phyloP scores from a whole-genome alignment of 2,329 filamentous ascomycete species.

The Cordyceps cateniannulata region DNA sequence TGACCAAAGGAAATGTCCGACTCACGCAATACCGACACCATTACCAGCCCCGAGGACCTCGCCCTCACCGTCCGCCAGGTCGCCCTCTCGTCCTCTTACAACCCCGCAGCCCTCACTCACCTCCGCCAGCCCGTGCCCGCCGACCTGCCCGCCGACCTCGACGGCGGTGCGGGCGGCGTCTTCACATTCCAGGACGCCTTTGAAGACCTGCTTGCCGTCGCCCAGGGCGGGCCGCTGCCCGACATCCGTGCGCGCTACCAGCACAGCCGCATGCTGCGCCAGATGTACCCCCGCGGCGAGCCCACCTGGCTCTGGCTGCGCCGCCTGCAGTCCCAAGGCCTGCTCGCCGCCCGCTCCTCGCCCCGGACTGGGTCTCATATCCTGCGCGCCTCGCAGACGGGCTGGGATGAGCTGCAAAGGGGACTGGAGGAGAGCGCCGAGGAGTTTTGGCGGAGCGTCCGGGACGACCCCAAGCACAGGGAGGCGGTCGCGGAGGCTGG shows the following conservation, averaged over 20 bases:
- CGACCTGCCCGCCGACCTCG: conserved; percentile 32
- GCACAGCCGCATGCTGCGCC: conserved; percentile 30
- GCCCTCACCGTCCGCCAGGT: conserved; percentile 18
- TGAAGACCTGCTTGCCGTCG: conserved; percentile 47
- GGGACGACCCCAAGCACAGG: conserved; percentile 11
- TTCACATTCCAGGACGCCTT: conserved; percentile 53
- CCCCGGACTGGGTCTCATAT: conserved; percentile 22
- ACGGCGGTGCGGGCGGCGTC: conserved; percentile 19
- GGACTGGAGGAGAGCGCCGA: conserved; percentile 24
- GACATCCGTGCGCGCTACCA: conserved; percentile 31
- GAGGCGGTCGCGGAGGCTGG: conserved; percentile 15
- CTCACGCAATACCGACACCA: neutral
- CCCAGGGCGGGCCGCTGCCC: conserved; percentile 35
- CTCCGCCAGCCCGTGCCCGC: conserved; percentile 42
- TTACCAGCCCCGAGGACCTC: neutral
- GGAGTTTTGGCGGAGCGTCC: conserved; percentile 22
- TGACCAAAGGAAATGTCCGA: neutral
- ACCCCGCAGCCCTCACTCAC: conserved; percentile 36
- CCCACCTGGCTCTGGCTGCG: conserved; percentile 37
- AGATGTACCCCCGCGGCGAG: conserved; percentile 34
- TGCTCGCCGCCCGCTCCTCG: conserved; percentile 16
- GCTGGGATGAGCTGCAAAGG: conserved; percentile 25
- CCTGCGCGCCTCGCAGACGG: conserved; percentile 20
- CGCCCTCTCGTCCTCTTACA: conserved; percentile 34
- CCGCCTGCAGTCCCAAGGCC: conserved; percentile 29